Conservation (phyloP, 1,284 basidiomycete genomes). For the Fomitiporia mediterranea region DNA sequence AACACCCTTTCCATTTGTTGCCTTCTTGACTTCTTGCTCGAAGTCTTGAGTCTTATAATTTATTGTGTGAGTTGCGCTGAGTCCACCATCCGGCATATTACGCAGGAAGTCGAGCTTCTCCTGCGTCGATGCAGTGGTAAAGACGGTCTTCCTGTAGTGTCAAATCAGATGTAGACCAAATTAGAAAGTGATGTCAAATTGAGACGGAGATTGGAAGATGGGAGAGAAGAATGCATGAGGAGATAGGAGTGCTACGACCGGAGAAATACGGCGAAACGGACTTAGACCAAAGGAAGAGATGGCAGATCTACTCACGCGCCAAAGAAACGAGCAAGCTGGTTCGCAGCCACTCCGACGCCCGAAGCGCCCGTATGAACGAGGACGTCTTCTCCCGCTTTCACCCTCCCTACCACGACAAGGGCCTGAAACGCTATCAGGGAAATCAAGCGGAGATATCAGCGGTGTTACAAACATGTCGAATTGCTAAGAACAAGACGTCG, state of each 20-base stretch:
- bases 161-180: slow-evolving; percentile 5
- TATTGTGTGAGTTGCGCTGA: slow-evolving; percentile 67
- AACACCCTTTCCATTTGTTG: slow-evolving; percentile 64
- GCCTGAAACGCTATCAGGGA: slow-evolving; percentile 73
- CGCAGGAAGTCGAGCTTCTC: slow-evolving; percentile 83
- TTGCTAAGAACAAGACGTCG: background rate
- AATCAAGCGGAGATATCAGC: slow-evolving; percentile 1
- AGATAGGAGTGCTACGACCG: slow-evolving; percentile 5
- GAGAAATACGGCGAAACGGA: background rate
- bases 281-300: background rate
- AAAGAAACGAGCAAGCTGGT: slow-evolving; percentile 77
- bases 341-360: slow-evolving; percentile 88
- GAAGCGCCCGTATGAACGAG: slow-evolving; percentile 89
- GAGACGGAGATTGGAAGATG: background rate
- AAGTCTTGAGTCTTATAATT: slow-evolving; percentile 89
- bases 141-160: slow-evolving; percentile 58
- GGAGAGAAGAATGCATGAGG: slow-evolving; percentile 8
- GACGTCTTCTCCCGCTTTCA: slow-evolving; percentile 71
- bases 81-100: slow-evolving; percentile 38
- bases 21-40: slow-evolving; percentile 57
- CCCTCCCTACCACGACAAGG: slow-evolving; percentile 62
- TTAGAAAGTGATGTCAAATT: background rate
- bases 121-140: slow-evolving; percentile 80
- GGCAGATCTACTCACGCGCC: slow-evolving; percentile 56
- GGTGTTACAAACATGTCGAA: background rate